phyloP scores from a whole-genome alignment of 495 filamentous ascomycete species.

The Aspergillus ostianus region DNA sequence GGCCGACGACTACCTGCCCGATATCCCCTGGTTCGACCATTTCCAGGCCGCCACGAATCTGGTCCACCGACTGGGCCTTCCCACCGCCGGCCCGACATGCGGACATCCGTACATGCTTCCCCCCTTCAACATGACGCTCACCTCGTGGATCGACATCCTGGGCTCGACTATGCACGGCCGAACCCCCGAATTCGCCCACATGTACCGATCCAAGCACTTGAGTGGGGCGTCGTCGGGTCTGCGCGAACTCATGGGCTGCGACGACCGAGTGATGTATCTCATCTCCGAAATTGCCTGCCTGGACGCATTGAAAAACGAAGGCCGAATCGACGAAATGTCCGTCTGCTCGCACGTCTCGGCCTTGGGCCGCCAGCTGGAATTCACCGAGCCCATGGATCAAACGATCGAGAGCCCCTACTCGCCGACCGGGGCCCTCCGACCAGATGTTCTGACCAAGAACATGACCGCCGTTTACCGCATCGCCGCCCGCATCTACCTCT shows the following conservation, averaged over 20 bases:
- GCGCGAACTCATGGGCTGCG: conserved; percentile 94
- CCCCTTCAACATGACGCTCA: conserved; percentile 92
- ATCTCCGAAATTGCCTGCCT: conserved; percentile 97
- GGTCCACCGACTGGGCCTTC: conserved; percentile 80
- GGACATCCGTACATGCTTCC: conserved; percentile 57
- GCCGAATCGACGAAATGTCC: conserved; percentile 72
- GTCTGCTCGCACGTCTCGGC: conserved; percentile 81
- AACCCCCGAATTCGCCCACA: conserved; percentile 83
- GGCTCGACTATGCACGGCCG: conserved; percentile 88
- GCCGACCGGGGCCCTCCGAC: conserved; percentile 70
- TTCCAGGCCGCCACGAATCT: conserved; percentile 87
- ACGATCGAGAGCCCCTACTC: conserved; percentile 52
- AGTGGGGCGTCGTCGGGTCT: conserved; percentile 70
- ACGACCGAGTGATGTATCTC: conserved; percentile 96
- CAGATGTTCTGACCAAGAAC: conserved; percentile 77
- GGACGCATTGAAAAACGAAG: conserved; percentile 79
- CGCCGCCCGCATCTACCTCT: conserved; percentile 92
- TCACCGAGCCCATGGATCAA: conserved; percentile 64
- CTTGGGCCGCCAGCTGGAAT: conserved; percentile 77
- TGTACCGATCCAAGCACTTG: conserved; percentile 88
- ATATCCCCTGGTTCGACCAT: conserved; percentile 96
- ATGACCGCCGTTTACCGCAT: conserved; percentile 88
- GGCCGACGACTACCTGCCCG: conserved; percentile 80
- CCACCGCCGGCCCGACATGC: conserved; percentile 57
- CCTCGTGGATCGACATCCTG: conserved; percentile 96